Conservation (phyloP, 164 flowering plant species). For the Tinospora cordifolia region DNA sequence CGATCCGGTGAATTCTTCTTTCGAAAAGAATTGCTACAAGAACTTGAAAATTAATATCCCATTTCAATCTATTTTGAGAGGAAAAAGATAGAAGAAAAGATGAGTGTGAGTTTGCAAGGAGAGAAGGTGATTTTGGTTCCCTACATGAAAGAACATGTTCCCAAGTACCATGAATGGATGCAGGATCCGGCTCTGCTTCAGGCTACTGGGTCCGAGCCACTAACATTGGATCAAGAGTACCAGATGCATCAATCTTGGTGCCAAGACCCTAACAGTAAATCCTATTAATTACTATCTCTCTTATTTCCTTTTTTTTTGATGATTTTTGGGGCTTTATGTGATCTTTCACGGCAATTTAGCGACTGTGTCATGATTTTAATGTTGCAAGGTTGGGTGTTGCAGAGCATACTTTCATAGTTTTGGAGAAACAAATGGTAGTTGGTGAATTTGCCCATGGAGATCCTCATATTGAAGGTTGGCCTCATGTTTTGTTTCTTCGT, state of each 20-base stretch:
- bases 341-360: not conserved
- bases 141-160: constrained; percentile 79
- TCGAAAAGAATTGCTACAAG: no score
- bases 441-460: constrained; percentile 60
- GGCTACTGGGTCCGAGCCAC: constrained; percentile 95
- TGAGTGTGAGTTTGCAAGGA: constrained; percentile 62
- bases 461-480: constrained; percentile 76
- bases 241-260: constrained; percentile 84
- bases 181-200: constrained; percentile 67
- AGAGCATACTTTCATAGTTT: constrained; percentile 82
- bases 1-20: no score
- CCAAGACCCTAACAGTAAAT: constrained; percentile 69
- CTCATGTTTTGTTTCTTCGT: not conserved
- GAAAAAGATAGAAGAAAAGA: constrained; percentile 21
- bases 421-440: constrained; percentile 60
- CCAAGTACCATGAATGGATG: constrained; percentile 90
- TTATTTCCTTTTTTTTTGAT: not conserved
- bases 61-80: not conserved
- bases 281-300: not conserved
- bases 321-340: not conserved
- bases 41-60: no score
- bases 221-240: constrained; percentile 68
- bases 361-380: not conserved
- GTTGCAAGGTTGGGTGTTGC: constrained; percentile 21
- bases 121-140: constrained; percentile 71